Evolutionary conservation across 1,284 basidiomycete genomes (phyloP).

Genomic region (Coniferiporia weirii): DNA sequence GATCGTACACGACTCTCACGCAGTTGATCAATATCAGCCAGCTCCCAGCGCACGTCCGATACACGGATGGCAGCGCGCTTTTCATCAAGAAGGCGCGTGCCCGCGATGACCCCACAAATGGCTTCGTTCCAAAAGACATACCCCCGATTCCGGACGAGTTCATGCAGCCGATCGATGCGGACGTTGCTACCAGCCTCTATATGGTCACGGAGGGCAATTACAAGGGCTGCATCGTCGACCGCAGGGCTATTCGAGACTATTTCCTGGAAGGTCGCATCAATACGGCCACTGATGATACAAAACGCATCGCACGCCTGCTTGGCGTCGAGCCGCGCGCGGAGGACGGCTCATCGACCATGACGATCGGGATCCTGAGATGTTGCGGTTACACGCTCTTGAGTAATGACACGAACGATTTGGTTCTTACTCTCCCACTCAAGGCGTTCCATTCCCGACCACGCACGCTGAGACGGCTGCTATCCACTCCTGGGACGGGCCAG

Average conservation of each 20-base stretch:
- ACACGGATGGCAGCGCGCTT: not conserved
- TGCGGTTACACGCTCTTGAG: not conserved
- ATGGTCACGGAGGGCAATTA: constrained; percentile 4
- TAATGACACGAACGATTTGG: not conserved
- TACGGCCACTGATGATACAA: not conserved
- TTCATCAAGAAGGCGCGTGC: not conserved
- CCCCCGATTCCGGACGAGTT: not conserved
- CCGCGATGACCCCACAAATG: not conserved
- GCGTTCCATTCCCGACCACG: not conserved
- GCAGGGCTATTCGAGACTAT: not conserved
- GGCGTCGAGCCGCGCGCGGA: not conserved
- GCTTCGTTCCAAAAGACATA: not conserved
- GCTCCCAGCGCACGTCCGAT: not conserved
- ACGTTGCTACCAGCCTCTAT: not conserved
- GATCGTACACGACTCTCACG: not conserved
- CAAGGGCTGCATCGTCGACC: constrained; percentile 2
- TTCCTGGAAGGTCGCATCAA: not conserved
- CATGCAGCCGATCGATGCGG: not conserved
- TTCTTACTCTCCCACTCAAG: not conserved
- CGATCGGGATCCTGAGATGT: constrained; percentile 5
- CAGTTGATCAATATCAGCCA: not conserved
- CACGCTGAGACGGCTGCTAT: constrained; percentile 2
- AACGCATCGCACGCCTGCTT: not conserved
- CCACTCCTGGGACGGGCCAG: not conserved
- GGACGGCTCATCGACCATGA: not conserved